Base-by-base conservation (phyloP, 148 eudicot genomes). In the Camellia sinensis region DNA sequence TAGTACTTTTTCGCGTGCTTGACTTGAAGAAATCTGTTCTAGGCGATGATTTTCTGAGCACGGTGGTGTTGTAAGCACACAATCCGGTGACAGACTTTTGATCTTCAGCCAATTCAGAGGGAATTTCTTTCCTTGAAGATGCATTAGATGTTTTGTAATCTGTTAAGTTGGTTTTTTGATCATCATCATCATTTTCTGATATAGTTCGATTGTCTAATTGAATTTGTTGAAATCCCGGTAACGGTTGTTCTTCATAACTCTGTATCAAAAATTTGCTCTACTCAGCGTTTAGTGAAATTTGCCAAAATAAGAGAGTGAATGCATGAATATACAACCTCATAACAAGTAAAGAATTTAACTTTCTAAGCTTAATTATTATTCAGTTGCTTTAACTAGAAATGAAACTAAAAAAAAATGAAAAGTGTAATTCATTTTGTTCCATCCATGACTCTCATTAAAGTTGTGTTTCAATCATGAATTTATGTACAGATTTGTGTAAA, bases 211-310 rank as follows among this genome's bases (percentile, higher is more conserved):
- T 86, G 43, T 89, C 88, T 64, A 82, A 70, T 50, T 82, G 90
- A 45, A 89, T 50, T 80, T 88, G 90, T 64, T 80, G 86, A 79
- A 87, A 92, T 71, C 97, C 93, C 7, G 93, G 90, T 13, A 89
- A 76, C 61, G 89, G 92, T 59, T 91, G 96, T 77, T 93, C 97
- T 80, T 90, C 96, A 79, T 95, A 95, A 82, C 89, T 93, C 98
- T 95, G 91, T 56, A 29, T 15, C 45, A 66, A 80, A 44, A 7
- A 79, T 46, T 13, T 37, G 9, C n/a, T 5, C 8, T 4, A 22
- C 1, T 29, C 37, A 29, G 37, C 37, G 37, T 6, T 83, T 40
- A 72, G 53, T 60, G 57, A 78, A 41, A 17, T 75, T 15, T 7
- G n/a, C 22, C 56, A 22, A 81, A 43, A 43, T 67, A 6, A 2